phyloP scores from a whole-genome alignment of 139 green algal genomes.

The Gonium pectorale region DNA sequence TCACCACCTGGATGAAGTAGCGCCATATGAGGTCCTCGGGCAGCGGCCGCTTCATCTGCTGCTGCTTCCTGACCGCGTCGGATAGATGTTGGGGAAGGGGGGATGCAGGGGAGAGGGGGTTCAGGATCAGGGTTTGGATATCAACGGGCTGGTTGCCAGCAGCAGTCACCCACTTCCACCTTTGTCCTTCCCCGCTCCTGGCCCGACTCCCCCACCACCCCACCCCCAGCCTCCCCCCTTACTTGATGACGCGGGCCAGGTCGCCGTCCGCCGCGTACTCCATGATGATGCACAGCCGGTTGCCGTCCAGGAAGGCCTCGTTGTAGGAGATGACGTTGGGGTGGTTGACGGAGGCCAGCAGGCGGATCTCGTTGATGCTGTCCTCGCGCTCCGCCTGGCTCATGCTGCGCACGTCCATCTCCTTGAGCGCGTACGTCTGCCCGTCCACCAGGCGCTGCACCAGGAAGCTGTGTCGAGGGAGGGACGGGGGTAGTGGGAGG shows the following conservation, averaged over 20 bases:
- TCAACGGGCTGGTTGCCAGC: too few relatives aligned
- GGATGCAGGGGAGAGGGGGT: background rate
- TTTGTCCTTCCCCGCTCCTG: too few relatives aligned
- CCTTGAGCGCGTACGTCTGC: slow-evolving; percentile 84
- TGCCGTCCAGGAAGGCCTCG: slow-evolving; percentile 82
- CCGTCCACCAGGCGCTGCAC: slow-evolving; percentile 71
- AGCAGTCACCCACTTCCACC: too few relatives aligned
- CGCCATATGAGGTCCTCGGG: slow-evolving; percentile 82
- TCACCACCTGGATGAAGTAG: slow-evolving; percentile 78
- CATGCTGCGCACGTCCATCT: slow-evolving; percentile 81
- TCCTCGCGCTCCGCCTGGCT: slow-evolving; percentile 74
- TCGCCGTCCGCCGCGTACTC: slow-evolving; percentile 80
- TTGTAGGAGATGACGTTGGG: slow-evolving; percentile 74
- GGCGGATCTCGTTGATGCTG: slow-evolving; percentile 83
- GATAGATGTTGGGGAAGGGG: too few relatives aligned
- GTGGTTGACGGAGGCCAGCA: slow-evolving; percentile 77
- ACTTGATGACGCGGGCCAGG: slow-evolving; percentile 76
- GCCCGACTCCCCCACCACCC: too few relatives aligned
- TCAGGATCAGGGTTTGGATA: too few relatives aligned
- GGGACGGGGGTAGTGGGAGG: background rate
- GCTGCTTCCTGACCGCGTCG: slow-evolving; percentile 63
- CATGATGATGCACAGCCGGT: slow-evolving; percentile 86
- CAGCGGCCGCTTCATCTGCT: slow-evolving; percentile 49
- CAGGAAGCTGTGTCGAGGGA: slow-evolving; percentile 41
- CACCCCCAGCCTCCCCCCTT: slow-evolving; percentile 19